Base-by-base conservation (phyloP, 257 asterid species). In the Phtheirospermum japonicum region DNA sequence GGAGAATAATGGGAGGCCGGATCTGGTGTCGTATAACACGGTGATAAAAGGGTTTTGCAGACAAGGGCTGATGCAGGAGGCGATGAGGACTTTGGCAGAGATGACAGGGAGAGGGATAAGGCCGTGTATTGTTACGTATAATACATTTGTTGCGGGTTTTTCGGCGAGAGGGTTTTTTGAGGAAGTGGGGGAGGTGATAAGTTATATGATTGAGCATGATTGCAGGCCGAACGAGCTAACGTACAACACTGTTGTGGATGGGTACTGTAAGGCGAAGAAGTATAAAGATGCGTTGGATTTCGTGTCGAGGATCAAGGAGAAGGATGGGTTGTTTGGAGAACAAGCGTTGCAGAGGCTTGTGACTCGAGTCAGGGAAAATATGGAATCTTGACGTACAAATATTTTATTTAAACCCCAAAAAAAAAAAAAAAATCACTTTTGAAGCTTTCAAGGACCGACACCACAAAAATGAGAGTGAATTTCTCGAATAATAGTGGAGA, bases 11-110 rank as follows among this genome's bases (percentile, higher is more conserved):
- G 90, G 81, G 33, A 77, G 75, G 57, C 97, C 97, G 5, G 99
- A 92, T 72, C 88, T 87, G 12, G 91, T 92, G 40, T 92, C 99
- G 12, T 92, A 89, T 19, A 92, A 92, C 76, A 92, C 97, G 5
- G 97, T 87, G 57, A 87, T 92, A 63, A 92, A 92, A 71, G 97
- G 84, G 33, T 92, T 89, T 71, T 92, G 99, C 74, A 83, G 99
- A 73, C 90, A 86, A 74, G 97, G 99, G 16, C 85, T 87, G 2
- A 89, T 92, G 99, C 77, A 85, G 77, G 95, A 92, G 63, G 97
- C 96, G 0, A 65, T 83, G 78, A 77, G 71, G 78, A 81, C 65
- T 33, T 85, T 83, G 63, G 76, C 88, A 4, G 94, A 85, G 69
- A 89, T 92, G 99, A 87, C 88, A 17, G 73, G 62, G 43, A 66